phyloP scores from a whole-genome alignment of 2,329 filamentous ascomycete species.

The Neoascochyta sp. region DNA sequence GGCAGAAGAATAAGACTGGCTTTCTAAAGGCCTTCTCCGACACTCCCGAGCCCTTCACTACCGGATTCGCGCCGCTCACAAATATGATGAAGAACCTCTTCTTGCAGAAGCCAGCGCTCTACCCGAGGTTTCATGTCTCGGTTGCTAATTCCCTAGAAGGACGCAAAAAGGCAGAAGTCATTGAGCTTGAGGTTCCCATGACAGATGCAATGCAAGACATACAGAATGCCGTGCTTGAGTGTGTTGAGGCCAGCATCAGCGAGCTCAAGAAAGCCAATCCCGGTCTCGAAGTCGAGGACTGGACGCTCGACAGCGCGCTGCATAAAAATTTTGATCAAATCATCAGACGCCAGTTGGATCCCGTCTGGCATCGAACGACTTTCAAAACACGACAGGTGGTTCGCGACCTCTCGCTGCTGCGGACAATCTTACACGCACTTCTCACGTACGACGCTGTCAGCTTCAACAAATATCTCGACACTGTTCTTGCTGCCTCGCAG shows the following conservation, averaged over 20 bases:
- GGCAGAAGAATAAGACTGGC: constrained; percentile 88
- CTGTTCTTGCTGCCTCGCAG: constrained; percentile 84
- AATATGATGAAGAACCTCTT: constrained; percentile 93
- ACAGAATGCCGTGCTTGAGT: constrained; percentile 91
- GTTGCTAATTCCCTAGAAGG: constrained; percentile 89
- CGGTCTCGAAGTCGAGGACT: constrained; percentile 92
- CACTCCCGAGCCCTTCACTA: constrained; percentile 83
- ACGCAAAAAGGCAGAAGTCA: constrained; percentile 89
- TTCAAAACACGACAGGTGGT: constrained; percentile 95
- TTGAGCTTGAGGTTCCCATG: constrained; percentile 95
- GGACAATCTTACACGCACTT: constrained; percentile 74
- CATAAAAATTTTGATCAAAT: constrained; percentile 89
- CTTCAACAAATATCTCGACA: constrained; percentile 90
- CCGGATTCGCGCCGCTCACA: constrained; percentile 80
- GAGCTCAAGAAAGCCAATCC: constrained; percentile 90
- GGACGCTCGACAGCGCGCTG: constrained; percentile 89
- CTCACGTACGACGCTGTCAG: constrained; percentile 85
- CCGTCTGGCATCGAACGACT: constrained; percentile 94
- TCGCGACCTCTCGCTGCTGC: constrained; percentile 77
- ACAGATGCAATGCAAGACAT: constrained; percentile 90
- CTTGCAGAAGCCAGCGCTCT: constrained; percentile 80
- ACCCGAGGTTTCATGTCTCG: constrained; percentile 88
- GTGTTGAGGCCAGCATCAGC: constrained; percentile 88
- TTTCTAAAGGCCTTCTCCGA: constrained; percentile 97
- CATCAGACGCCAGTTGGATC: constrained; percentile 84